Evolutionary conservation across 1,284 basidiomycete species (phyloP).

Genomic region (Exsudoporus floridanus): DNA sequence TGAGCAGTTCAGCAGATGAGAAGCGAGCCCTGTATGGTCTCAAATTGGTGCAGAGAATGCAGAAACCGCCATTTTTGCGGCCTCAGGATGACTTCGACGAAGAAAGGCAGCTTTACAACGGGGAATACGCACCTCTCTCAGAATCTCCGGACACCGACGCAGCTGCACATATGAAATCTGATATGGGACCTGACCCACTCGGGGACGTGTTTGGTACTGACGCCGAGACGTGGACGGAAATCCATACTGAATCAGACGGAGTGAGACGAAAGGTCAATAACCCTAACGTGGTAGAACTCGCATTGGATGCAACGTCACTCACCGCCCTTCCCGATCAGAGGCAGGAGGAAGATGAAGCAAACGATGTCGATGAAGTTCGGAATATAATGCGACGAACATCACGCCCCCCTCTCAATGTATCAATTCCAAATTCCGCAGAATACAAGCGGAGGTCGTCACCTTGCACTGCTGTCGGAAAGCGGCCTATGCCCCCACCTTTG

Average conservation of each 20-base stretch:
- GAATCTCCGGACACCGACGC: conserved; percentile 32
- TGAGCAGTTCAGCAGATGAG: conserved; percentile 27
- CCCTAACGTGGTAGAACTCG: conserved; percentile 52
- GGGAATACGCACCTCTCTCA: conserved; percentile 37
- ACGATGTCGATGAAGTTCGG: conserved; percentile 48
- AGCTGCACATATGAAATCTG: conserved; percentile 21
- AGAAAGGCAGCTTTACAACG: conserved; percentile 18
- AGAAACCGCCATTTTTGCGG: conserved; percentile 37
- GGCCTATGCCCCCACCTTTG: conserved; percentile 51
- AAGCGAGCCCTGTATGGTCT: conserved; percentile 47
- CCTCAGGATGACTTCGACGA: conserved; percentile 29
- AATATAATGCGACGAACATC: conserved; percentile 46
- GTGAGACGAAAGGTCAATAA: conserved; percentile 28
- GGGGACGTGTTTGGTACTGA: conserved; percentile 56
- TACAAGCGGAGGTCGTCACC: conserved; percentile 31
- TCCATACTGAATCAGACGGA: conserved; percentile 39
- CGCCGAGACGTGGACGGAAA: conserved; percentile 58
- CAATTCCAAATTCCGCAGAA: conserved; percentile 31
- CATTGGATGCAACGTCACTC: conserved; percentile 52
- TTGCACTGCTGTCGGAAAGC: conserved; percentile 27
- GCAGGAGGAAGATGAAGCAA: conserved; percentile 29
- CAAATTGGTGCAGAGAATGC: conserved; percentile 50
- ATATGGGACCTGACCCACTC: conserved; percentile 42
- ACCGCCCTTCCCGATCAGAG: conserved; percentile 39
- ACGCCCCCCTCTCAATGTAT: conserved; percentile 32